phyloP scores from a whole-genome alignment of 257 asterid species.

The Rauvolfia tetraphylla region DNA sequence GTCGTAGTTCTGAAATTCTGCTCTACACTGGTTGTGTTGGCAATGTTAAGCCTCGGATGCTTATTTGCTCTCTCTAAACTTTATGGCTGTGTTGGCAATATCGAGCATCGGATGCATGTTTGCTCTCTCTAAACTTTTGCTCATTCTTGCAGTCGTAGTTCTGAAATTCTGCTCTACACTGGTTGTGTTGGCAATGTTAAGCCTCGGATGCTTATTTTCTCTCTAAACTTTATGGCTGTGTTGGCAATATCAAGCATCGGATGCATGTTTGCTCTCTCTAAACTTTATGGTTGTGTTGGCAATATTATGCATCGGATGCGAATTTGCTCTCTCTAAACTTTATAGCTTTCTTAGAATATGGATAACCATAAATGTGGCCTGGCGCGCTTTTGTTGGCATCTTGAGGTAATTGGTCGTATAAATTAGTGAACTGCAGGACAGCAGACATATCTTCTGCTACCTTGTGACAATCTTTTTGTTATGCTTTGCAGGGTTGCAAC shows the following conservation, averaged over 20 bases:
- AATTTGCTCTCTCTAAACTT: too few relatives aligned
- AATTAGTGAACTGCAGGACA: too few relatives aligned
- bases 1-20: not conserved
- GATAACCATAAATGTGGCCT: conserved; percentile 56
- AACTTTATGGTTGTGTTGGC: too few relatives aligned
- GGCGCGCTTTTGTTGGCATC: conserved; percentile 64
- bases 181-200: conserved; percentile 58
- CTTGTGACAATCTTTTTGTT: not conserved
- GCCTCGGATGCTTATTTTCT: conserved; percentile 56
- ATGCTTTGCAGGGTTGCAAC: conserved; percentile 67
- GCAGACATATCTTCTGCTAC: too few relatives aligned
- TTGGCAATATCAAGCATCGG: too few relatives aligned
- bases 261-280: too few relatives aligned
- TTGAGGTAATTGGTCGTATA: conserved; percentile 46
- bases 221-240: too few relatives aligned
- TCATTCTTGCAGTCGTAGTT: not conserved
- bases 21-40: conserved; percentile 52
- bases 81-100: too few relatives aligned
- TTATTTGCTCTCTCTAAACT: conserved; percentile 49
- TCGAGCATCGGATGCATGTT: too few relatives aligned
- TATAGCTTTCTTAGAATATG: conserved; percentile 63
- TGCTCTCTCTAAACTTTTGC: too few relatives aligned
- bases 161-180: conserved; percentile 18
- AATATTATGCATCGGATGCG: too few relatives aligned
- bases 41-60: conserved; percentile 49